phyloP scores from a whole-genome alignment of 192 early-diverging fungal species.

The Chytriomyces sp. region DNA sequence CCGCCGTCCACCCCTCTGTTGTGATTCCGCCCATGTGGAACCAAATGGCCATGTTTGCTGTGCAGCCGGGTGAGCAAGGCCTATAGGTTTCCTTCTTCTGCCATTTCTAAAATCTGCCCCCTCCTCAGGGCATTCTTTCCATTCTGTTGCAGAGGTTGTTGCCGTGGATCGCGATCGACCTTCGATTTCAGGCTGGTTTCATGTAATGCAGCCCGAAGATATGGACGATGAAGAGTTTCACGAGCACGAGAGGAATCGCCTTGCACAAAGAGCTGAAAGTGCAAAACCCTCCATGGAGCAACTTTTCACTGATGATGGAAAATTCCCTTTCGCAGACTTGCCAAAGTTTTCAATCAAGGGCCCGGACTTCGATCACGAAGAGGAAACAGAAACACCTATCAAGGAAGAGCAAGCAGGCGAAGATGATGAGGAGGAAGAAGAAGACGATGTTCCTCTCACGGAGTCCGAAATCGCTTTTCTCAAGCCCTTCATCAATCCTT shows the following conservation, averaged over 20 bases:
- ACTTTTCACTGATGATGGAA: conserved; percentile 20
- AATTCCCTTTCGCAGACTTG: conserved; percentile 18
- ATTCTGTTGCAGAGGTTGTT: conserved; percentile 78
- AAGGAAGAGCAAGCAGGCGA: neutral
- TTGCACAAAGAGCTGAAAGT: no score
- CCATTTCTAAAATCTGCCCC: neutral
- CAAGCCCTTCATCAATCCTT: conserved; percentile 61
- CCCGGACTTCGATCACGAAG: conserved; percentile 14
- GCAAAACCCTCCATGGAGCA: conserved; percentile 26
- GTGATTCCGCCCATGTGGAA: conserved; percentile 70
- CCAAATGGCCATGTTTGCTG: conserved; percentile 76
- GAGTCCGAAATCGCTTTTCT: conserved; percentile 54
- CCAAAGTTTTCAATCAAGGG: conserved; percentile 22
- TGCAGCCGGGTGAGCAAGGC: conserved; percentile 54
- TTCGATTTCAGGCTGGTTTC: conserved; percentile 79
- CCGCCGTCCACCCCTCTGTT: conserved; percentile 62
- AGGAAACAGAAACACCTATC: conserved; percentile 16
- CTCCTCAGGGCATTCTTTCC: conserved; percentile 77
- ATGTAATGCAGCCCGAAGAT: conserved; percentile 75
- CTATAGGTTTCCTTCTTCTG: neutral
- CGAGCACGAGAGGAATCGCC: conserved; percentile 50
- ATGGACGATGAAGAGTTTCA: conserved; percentile 54
- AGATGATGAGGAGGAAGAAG: conserved; percentile 21
- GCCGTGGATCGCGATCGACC: conserved; percentile 53
- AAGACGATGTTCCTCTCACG: conserved; percentile 31